phyloP scores from a whole-genome alignment of 768 basidiomycete genomes.

The Termitomyces sp. region DNA sequence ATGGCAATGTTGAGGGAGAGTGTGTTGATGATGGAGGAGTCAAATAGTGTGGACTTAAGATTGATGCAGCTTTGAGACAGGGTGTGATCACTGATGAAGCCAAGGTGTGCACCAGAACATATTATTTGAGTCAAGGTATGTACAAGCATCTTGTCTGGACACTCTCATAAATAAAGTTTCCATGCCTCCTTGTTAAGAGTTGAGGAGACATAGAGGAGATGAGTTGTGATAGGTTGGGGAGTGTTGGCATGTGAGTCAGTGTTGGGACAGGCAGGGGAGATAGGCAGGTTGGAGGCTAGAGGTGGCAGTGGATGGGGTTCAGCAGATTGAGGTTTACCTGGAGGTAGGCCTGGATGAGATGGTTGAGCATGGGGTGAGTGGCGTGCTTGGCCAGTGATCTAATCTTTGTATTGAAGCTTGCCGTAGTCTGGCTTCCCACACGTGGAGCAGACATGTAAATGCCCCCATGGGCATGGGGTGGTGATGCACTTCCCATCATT shows the following conservation, averaged over 20 bases:
- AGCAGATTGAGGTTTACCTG: not conserved
- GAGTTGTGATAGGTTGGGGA: not conserved
- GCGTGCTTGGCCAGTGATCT: not conserved
- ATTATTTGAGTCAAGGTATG: not conserved
- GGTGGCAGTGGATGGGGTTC: too few species aligned
- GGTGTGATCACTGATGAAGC: not conserved
- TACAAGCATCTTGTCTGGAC: not conserved
- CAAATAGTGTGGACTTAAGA: not conserved
- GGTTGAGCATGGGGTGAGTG: fast-evolving
- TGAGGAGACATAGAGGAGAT: not conserved
- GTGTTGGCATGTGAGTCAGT: not conserved
- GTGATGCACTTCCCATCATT: not conserved
- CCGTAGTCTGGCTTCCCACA: not conserved
- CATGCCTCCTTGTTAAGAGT: not conserved
- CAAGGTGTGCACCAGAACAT: not conserved
- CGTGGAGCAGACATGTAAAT: not conserved
- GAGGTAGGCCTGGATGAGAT: not conserved
- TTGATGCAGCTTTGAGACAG: not conserved
- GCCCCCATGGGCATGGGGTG: not conserved
- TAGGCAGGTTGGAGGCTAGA: not conserved
- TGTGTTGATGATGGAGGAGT: not conserved
- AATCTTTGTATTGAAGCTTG: not conserved
- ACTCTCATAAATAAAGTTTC: not conserved
- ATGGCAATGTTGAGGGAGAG: not conserved
- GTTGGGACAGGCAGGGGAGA: not conserved